These are phyloP conservation scores for Phylloporus sp. DNA, from an alignment of 768 basidiomycete genomes.

Conservation along the genomic window DNA sequence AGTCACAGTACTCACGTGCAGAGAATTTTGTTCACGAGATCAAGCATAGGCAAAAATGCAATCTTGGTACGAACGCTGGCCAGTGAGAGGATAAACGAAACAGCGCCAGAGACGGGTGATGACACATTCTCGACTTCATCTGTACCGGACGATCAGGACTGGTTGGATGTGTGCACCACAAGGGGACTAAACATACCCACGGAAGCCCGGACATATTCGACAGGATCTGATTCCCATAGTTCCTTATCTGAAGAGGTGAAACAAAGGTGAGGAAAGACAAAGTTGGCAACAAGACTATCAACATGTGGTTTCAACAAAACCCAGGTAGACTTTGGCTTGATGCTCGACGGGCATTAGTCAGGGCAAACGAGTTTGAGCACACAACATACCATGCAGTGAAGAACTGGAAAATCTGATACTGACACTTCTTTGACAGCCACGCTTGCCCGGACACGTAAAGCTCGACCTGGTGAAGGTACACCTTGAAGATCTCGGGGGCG, in stretches of 20 bases:
- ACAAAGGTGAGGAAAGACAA: constrained; percentile 83
- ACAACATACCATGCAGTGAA: constrained; percentile 77
- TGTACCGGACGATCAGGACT: constrained; percentile 25
- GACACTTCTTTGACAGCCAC: constrained; percentile 81
- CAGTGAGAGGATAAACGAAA: constrained; percentile 74
- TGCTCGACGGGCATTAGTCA: constrained; percentile 43
- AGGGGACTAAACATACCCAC: constrained; percentile 49
- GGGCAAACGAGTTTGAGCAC: not conserved
- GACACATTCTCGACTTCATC: constrained; percentile 81
- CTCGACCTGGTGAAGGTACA: constrained; percentile 64
- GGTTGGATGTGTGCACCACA: not conserved
- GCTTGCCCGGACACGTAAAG: constrained; percentile 68
- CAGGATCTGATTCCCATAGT: constrained; percentile 77
- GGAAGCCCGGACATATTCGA: constrained; percentile 74
- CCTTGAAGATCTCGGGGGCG: constrained; percentile 84
- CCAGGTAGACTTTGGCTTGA: constrained; percentile 95
- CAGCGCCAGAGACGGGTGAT: constrained; percentile 74
- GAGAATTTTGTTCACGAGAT: constrained; percentile 72
- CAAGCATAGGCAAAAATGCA: constrained; percentile 78
- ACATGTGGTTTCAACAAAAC: constrained; percentile 81
- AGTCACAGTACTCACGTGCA: constrained; percentile 45
- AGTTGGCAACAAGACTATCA: constrained; percentile 69
- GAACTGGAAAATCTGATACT: constrained; percentile 80
- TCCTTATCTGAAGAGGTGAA: constrained; percentile 66
- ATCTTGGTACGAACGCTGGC: constrained; percentile 76